These are phyloP conservation scores for Pseudoturritis turrita DNA, from an alignment of 345 rosid genomes.

Conservation along the genomic window DNA sequence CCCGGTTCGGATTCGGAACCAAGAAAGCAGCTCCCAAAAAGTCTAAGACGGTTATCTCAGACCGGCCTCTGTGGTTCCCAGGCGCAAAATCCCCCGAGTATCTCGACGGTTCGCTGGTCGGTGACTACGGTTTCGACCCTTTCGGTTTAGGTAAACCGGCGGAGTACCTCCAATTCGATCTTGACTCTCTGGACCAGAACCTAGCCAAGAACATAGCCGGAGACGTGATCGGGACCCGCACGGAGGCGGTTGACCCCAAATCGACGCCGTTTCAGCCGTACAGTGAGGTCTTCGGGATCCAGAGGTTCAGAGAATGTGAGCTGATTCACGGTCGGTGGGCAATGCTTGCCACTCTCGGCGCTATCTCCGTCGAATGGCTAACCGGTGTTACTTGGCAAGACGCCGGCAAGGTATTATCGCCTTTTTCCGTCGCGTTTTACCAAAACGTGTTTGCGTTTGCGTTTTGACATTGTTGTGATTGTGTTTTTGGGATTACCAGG, in stretches of 20 bases:
- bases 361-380: conserved; percentile 55
- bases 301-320: conserved; percentile 86
- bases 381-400: conserved; percentile 70
- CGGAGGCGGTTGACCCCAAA: conserved; percentile 42
- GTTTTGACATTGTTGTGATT: background rate
- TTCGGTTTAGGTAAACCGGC: conserved; percentile 70
- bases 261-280: conserved; percentile 85
- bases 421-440: background rate
- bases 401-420: conserved; percentile 48
- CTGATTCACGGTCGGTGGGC: conserved; percentile 86
- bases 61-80: conserved; percentile 66
- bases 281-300: conserved; percentile 65
- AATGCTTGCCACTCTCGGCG: conserved; percentile 74
- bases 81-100: conserved; percentile 60
- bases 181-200: conserved; percentile 77
- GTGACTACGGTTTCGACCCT: conserved; percentile 88
- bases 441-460: background rate
- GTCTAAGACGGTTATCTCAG: conserved; percentile 13
- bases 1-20: conserved; percentile 44
- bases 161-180: conserved; percentile 72
- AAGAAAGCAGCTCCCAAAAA: conserved; percentile 29
- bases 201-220: conserved; percentile 70
- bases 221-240: conserved; percentile 49
- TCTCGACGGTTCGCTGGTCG: conserved; percentile 64
- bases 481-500: conserved; percentile 33